Evolutionary conservation across 2,329 filamentous ascomycete genomes (phyloP).

Genomic region (Penicillium corylophilum): DNA sequence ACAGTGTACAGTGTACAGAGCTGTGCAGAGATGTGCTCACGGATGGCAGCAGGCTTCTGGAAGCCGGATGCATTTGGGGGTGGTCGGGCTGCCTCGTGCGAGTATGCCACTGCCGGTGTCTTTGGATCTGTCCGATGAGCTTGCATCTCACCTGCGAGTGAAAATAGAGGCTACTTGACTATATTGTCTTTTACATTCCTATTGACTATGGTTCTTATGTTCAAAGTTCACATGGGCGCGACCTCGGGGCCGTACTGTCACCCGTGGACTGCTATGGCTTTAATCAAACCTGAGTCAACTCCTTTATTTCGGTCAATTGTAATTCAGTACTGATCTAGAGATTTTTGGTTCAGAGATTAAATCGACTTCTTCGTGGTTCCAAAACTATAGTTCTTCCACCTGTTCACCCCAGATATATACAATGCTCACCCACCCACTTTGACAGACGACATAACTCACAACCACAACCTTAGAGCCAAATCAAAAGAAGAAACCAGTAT

Average conservation of each 20-base stretch:
- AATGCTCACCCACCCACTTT: not conserved
- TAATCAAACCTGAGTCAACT: not conserved
- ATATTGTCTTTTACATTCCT: not conserved
- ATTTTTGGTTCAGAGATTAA: not conserved
- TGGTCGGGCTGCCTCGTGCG: not conserved
- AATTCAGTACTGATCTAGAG: not conserved
- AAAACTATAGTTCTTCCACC: not conserved
- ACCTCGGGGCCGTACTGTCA: no score
- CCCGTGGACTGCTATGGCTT: not conserved
- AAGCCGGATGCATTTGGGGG: slow-evolving; percentile 1
- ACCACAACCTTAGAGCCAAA: no score
- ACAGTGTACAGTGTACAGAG: slow-evolving; percentile 9
- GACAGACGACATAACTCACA: no score
- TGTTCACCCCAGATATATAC: not conserved
- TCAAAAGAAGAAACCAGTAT: no score
- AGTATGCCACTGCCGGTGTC: slow-evolving; percentile 21
- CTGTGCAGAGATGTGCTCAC: slow-evolving; percentile 11
- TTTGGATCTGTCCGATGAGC: not conserved
- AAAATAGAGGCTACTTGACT: not conserved
- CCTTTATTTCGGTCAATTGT: not conserved
- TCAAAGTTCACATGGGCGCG: no score
- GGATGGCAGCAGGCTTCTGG: slow-evolving; percentile 14
- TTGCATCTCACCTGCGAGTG: not conserved
- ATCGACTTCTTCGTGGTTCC: not conserved
- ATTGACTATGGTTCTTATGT: no score